Conservation (phyloP, 495 filamentous ascomycete genomes). For the Daldinia childiae region DNA sequence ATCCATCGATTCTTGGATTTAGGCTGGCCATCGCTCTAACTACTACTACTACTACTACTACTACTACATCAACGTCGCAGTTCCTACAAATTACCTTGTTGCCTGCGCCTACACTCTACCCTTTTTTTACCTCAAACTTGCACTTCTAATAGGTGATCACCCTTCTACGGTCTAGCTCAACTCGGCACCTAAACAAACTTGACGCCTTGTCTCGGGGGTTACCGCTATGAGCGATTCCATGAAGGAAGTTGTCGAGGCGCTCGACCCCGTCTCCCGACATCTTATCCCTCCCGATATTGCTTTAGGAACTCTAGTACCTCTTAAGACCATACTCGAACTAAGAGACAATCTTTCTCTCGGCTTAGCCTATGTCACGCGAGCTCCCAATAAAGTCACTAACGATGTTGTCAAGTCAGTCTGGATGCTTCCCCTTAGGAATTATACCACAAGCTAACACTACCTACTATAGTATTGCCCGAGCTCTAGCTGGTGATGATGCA, state of each 20-base stretch:
- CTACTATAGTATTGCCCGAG: constrained; percentile 33
- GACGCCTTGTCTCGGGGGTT: constrained; percentile 38
- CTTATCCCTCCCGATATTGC: constrained; percentile 40
- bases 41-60: too few species aligned
- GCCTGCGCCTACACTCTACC: not conserved
- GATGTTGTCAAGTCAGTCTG: constrained; percentile 60
- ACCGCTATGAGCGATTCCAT: constrained; percentile 49
- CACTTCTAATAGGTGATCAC: not conserved
- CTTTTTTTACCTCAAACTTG: constrained; percentile 11
- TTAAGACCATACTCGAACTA: constrained; percentile 66
- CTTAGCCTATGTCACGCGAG: constrained; percentile 61
- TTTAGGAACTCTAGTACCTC: constrained; percentile 55
- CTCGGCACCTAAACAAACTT: constrained; percentile 17
- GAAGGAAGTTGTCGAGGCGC: constrained; percentile 47
- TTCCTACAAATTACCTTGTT: not conserved
- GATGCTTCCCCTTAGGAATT: not conserved
- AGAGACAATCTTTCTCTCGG: constrained; percentile 58
- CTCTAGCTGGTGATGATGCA: constrained; percentile 41
- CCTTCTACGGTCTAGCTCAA: not conserved
- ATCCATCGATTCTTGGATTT: constrained; percentile 14
- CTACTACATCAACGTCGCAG: constrained; percentile 7
- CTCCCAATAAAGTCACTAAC: constrained; percentile 63
- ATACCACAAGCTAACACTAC: constrained; percentile 20
- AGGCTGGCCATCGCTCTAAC: constrained; percentile 2
- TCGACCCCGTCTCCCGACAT: constrained; percentile 46